Evolutionary conservation across 202 grass and related monocot species (phyloP).

Genomic region (Dendrocalamus latiflorus): DNA sequence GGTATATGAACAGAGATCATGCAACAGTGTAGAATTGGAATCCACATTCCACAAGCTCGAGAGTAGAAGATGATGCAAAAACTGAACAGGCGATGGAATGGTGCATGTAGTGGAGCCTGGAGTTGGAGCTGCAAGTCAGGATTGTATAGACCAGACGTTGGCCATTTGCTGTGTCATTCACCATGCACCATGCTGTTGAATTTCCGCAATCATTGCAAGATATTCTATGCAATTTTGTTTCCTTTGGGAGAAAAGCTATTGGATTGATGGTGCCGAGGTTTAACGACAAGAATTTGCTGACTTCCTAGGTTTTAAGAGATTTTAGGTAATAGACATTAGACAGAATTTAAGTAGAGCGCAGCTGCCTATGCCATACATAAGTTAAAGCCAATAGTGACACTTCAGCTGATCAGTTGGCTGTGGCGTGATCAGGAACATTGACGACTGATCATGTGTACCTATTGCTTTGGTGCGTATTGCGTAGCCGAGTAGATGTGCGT

Average conservation of each 20-base stretch:
- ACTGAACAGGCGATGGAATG: neutral
- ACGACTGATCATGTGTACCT: too few relatives aligned
- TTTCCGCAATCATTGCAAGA: neutral
- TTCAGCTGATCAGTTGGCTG: neutral
- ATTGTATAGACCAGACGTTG: neutral
- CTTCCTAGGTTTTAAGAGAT: too few relatives aligned
- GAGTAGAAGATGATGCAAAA: neutral
- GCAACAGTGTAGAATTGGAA: neutral
- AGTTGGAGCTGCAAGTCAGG: neutral
- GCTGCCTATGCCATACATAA: neutral
- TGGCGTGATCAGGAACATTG: neutral
- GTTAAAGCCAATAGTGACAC: neutral
- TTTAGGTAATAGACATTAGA: neutral
- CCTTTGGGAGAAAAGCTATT: neutral
- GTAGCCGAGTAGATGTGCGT: neutral
- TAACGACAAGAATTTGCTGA: too few relatives aligned
- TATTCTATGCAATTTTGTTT: neutral
- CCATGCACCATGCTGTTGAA: neutral
- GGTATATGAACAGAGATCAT: neutral
- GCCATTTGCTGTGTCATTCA: neutral
- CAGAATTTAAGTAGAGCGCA: neutral
- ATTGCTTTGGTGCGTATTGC: too few relatives aligned
- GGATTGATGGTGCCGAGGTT: neutral
- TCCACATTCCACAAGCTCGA: neutral
- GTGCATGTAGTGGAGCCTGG: neutral